Percentiles rank a stretch among this genome's conserved stretches.
These are phyloP conservation scores for Lactarius tabidus DNA, from an alignment of 768 basidiomycete genomes.

Conservation along the genomic window DNA sequence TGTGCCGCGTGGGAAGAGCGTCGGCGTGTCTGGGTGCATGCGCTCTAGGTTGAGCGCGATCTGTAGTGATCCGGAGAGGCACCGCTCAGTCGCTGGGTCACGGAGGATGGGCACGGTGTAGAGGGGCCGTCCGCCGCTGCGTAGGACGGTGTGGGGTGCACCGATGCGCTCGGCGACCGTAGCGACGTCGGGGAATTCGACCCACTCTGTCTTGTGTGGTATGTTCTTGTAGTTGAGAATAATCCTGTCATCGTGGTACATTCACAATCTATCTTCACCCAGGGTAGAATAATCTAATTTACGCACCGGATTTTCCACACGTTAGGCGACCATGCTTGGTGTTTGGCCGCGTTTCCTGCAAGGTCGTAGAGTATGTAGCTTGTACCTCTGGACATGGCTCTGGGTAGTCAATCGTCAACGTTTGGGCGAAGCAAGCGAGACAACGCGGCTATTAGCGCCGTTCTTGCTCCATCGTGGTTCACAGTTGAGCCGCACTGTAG, in stretches of 20 bases:
- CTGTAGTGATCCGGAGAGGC: constrained; percentile 39
- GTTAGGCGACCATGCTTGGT: constrained; percentile 34
- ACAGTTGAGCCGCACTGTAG: neutral
- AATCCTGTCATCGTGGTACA: constrained; percentile 26
- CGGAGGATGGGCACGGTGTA: constrained; percentile 49
- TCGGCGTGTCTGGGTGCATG: constrained; percentile 40
- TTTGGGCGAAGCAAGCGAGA: neutral
- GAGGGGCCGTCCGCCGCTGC: constrained; percentile 32
- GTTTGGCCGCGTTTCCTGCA: constrained; percentile 12
- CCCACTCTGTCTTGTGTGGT: constrained; percentile 46
- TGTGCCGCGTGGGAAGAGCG: constrained; percentile 33
- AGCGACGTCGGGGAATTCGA: constrained; percentile 51
- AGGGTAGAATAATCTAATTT: neutral
- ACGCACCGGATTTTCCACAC: constrained; percentile 34
- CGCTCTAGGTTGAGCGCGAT: constrained; percentile 49
- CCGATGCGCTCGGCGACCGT: constrained; percentile 35
- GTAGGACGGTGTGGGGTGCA: constrained; percentile 35
- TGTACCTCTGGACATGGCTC: neutral
- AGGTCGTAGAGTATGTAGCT: constrained; percentile 22
- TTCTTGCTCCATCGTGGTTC: neutral
- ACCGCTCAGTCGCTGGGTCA: constrained; percentile 37
- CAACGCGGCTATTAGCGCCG: neutral
- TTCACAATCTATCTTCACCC: neutral
- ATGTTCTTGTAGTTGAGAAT: constrained; percentile 41
- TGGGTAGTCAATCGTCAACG: constrained; percentile 9